Evolutionary conservation across 805 yeast genomes (phyloP), one percentile per base, ranked within the genome.

Genomic region (Tetrapisispora iriomotensis): DNA sequence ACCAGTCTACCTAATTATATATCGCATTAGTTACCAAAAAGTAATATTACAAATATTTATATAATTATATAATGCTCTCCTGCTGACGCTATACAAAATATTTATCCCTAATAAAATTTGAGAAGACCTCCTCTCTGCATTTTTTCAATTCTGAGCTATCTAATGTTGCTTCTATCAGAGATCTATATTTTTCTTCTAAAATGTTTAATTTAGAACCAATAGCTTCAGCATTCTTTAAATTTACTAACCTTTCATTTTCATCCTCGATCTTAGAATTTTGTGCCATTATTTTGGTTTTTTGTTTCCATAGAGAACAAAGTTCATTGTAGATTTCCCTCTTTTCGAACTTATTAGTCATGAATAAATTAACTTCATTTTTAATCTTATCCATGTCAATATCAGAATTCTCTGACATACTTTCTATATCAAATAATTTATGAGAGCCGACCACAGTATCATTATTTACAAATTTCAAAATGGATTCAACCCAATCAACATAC

Each of bases 401-500:
- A 2, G 49, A 45, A 1, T 46, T 30, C 1, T 37, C 45, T 3
- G 20, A 25, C 14, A 26, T 8, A n/a, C 7, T 4, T 15, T 24
- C 20, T 22, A 75, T 43, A 1, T 48, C 48, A 3, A 54, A 56
- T 24, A 83, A 51, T 44, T 75, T 73, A 4, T 82, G 47, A 39
- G 66, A 60, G 34, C 67, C 61, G 17, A 55, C 59, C 0, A 59
- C 61, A 7, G 62, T 53, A 4, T 64, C 62, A 8, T 67, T 65
- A 40, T 82, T 71, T 36, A 88, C 61, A 45, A 84, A 74, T 10
- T 65, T 62, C 19, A 88, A 62, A 37, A 86, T 75, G 14, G 67
- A 64, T 43, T 81, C 76, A 33, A 85, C 67, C 96, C 96, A 90
- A 6, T 58, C 58, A 34, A 85, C 70, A 39, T 90, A 63, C 3